Conservation (phyloP, 345 rosid species). For the Hibiscus tridactylites region DNA sequence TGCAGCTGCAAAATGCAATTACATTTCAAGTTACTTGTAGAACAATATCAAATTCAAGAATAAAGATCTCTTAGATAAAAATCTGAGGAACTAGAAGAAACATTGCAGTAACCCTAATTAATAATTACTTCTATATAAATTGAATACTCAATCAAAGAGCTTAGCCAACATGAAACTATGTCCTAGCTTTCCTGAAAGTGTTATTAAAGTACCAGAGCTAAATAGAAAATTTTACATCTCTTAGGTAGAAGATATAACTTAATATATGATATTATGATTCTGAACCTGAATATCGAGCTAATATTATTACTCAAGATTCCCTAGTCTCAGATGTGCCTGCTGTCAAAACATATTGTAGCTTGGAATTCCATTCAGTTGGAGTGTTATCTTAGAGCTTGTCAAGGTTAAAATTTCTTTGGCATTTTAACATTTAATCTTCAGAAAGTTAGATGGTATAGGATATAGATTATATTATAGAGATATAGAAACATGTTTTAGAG, state of each 20-base stretch:
- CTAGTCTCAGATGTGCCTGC: neutral
- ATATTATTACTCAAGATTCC: neutral
- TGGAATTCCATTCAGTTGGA: neutral
- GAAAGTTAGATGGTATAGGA: neutral
- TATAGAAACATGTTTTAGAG: neutral
- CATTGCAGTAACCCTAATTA: neutral
- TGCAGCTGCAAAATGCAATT: conserved; percentile 45
- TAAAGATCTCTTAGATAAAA: neutral
- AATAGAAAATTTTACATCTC: neutral
- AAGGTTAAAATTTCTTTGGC: neutral
- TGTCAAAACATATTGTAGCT: neutral
- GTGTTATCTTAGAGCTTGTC: neutral
- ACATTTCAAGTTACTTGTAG: conserved; percentile 9
- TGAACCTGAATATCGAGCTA: neutral
- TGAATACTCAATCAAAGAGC: neutral
- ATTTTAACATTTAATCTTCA: neutral
- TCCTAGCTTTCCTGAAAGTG: neutral
- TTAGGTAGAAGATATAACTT: neutral
- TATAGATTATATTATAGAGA: neutral
- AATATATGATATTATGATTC: no score
- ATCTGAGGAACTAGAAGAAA: neutral
- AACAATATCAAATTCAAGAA: neutral
- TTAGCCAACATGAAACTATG: neutral
- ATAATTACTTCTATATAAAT: neutral
- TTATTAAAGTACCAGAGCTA: neutral